phyloP scores from a whole-genome alignment of 2,329 filamentous ascomycete species.

The Aspergillus sp. region DNA sequence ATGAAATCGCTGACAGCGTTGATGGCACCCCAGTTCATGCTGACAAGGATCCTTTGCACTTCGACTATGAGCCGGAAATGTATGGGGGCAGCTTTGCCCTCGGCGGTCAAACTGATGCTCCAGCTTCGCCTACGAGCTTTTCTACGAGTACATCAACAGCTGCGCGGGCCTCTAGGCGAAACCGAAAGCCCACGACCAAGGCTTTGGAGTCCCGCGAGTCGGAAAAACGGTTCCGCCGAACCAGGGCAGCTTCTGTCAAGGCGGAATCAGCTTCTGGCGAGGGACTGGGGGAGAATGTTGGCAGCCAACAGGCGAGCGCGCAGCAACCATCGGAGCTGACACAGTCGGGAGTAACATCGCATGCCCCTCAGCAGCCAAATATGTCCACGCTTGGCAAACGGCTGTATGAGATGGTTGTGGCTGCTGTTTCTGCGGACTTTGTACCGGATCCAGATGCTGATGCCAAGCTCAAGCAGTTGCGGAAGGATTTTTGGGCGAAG shows the following conservation, averaged over 20 bases:
- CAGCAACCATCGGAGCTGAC: no score
- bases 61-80: conserved; percentile 17
- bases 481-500: conserved; percentile 6
- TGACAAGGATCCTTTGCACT: conserved; percentile 5
- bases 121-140: conserved; percentile 14
- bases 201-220: conserved; percentile 15
- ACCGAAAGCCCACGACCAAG: conserved; percentile 17
- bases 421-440: conserved; percentile 11
- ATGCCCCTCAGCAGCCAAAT: conserved; percentile 1
- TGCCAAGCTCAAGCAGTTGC: conserved; percentile 10
- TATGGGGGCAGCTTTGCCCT: conserved; percentile 14
- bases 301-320: no score
- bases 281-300: no score
- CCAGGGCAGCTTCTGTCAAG: conserved; percentile 8
- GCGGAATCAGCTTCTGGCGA: background rate
- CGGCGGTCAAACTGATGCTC: conserved; percentile 14
- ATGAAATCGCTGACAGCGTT: no score
- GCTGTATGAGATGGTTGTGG: conserved; percentile 11
- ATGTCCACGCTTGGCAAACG: conserved; percentile 5
- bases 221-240: conserved; percentile 13
- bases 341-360: no score
- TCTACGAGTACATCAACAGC: conserved; percentile 12
- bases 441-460: conserved; percentile 7
- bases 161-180: conserved; percentile 11
- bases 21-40: no score